Evolutionary conservation across 2,329 filamentous ascomycete genomes (phyloP).

Genomic region (Rutstroemia sp.): DNA sequence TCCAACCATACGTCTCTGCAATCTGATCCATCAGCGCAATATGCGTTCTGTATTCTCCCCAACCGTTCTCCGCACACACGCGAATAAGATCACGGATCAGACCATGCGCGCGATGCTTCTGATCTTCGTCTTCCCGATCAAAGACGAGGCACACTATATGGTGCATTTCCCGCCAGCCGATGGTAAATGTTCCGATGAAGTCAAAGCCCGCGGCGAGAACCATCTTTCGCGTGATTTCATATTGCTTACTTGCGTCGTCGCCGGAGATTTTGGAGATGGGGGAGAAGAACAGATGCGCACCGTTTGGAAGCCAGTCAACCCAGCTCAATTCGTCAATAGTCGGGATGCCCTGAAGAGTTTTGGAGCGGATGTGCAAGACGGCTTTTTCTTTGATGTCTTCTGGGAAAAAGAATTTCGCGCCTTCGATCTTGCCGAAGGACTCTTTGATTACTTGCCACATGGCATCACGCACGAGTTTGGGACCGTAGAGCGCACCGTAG

Average conservation of each 20-base stretch:
- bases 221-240: constrained; percentile 34
- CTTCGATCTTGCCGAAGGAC: constrained; percentile 25
- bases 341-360: constrained; percentile 25
- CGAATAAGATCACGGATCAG: constrained; percentile 34
- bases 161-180: constrained; percentile 45
- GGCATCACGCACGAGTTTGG: constrained; percentile 27
- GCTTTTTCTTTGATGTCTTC: constrained; percentile 23
- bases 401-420: constrained; percentile 28
- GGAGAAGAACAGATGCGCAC: constrained; percentile 43
- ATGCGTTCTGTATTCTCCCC: constrained; percentile 40
- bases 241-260: constrained; percentile 38
- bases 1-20: constrained; percentile 37
- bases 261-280: constrained; percentile 43
- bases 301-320: constrained; percentile 46
- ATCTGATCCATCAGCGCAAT: constrained; percentile 39
- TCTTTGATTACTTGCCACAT: constrained; percentile 27
- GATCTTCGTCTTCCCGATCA: constrained; percentile 36
- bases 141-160: constrained; percentile 48
- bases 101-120: constrained; percentile 32
- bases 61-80: constrained; percentile 34
- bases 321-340: constrained; percentile 31
- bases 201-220: constrained; percentile 40
- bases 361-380: constrained; percentile 26
- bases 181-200: constrained; percentile 42
- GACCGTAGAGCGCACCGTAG: constrained; percentile 37